Percentiles rank a stretch among this genome's conserved stretches.
These are phyloP conservation scores for Cyclostephanos invisitatus DNA, from an alignment of 108 stramenopile genomes.

Conservation along the genomic window DNA sequence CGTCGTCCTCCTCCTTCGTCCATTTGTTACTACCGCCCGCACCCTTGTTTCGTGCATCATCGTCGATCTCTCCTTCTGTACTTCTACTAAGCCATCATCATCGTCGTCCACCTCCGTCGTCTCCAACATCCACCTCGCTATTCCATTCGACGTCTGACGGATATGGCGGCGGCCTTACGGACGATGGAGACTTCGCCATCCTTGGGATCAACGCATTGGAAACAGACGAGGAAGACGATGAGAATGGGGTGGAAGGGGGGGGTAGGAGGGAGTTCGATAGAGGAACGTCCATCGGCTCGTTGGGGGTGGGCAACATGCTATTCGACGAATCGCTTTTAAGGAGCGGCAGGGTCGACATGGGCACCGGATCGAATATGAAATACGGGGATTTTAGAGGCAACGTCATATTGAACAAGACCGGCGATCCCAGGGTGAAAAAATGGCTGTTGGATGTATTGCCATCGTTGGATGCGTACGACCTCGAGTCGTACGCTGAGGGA, in stretches of 20 bases:
- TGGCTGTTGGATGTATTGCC: conserved; percentile 4
- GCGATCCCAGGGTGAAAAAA: neutral
- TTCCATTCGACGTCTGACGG: neutral
- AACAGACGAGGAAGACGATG: neutral
- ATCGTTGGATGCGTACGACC: neutral
- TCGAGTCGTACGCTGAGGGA: neutral
- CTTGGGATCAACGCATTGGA: neutral
- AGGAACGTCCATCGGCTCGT: conserved; percentile 29
- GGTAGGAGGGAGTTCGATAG: neutral
- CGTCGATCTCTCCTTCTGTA: neutral
- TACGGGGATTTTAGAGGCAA: conserved; percentile 39
- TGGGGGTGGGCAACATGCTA: conserved; percentile 37
- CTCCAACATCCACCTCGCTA: neutral
- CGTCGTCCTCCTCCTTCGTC: too few species aligned
- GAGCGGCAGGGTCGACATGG: conserved; percentile 34
- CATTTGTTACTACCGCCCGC: neutral
- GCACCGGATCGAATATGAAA: conserved; percentile 18
- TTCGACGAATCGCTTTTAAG: conserved; percentile 31
- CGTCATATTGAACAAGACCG: conserved; percentile 15
- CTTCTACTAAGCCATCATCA: neutral
- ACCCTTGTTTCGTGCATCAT: neutral
- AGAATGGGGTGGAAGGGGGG: neutral
- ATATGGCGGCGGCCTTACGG: neutral
- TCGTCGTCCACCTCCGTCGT: neutral
- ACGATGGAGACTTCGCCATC: conserved; percentile 13